Percentiles rank a stretch among this genome's conserved stretches.
Evolutionary conservation across 306 rosid species (phyloP).

Genomic region (Castanea crenata): DNA sequence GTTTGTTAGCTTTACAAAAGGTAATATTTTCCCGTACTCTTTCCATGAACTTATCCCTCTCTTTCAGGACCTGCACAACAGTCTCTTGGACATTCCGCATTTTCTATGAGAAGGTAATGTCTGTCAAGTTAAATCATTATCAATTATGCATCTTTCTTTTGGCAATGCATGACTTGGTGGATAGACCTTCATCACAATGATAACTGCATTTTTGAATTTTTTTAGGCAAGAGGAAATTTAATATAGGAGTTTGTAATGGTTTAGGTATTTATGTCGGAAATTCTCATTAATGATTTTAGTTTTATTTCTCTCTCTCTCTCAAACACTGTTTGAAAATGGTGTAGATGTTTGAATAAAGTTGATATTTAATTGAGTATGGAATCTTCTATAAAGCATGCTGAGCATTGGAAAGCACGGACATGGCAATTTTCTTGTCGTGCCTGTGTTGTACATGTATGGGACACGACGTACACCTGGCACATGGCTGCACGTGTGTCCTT

Average conservation of each 20-base stretch:
- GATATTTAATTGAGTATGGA: neutral
- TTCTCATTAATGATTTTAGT: neutral
- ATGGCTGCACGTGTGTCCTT: too few relatives aligned
- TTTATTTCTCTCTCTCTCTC: conserved; percentile 1
- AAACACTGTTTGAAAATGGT: neutral
- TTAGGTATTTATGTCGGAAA: conserved; percentile 14
- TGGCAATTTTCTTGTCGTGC: too few relatives aligned
- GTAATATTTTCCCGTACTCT: neutral
- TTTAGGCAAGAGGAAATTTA: neutral
- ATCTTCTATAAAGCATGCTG: too few relatives aligned
- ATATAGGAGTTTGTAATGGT: neutral
- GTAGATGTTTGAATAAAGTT: neutral
- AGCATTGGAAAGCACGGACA: too few relatives aligned
- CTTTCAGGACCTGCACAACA: conserved; percentile 81
- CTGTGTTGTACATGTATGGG: too few relatives aligned
- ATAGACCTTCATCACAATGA: neutral
- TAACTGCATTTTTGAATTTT: neutral
- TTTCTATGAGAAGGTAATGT: conserved; percentile 81
- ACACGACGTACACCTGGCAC: too few relatives aligned
- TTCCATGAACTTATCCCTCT: conserved; percentile 23
- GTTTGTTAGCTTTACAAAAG: neutral
- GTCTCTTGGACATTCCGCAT: conserved; percentile 91
- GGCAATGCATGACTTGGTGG: conserved; percentile 14
- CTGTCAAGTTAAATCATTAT: neutral
- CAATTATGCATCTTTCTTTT: conserved; percentile 4